phyloP scores from a whole-genome alignment of 352 stramenopile genomes.

The Chrysophaeum taylorii region DNA sequence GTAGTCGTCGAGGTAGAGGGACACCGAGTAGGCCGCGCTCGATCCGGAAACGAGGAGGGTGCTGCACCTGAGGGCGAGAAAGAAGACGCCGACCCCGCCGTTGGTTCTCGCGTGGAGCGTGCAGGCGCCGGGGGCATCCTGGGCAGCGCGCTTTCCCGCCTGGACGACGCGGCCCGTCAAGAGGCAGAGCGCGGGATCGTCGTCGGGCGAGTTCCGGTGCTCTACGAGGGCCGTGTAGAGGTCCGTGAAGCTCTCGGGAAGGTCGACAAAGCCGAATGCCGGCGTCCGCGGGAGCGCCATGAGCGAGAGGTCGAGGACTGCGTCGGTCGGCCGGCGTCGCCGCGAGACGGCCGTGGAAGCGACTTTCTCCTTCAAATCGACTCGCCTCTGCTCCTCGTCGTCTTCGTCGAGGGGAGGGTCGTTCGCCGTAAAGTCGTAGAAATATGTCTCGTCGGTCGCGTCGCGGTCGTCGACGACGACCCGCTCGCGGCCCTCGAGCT shows the following conservation, averaged over 20 bases:
- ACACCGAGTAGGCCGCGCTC: constrained; percentile 55
- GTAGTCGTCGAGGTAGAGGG: constrained; percentile 58
- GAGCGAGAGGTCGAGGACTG: constrained; percentile 5
- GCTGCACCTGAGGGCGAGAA: constrained; percentile 60
- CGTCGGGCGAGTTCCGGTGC: not conserved
- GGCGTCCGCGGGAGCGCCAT: not conserved
- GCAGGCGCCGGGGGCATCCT: constrained; percentile 39
- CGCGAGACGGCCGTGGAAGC: too few relatives aligned
- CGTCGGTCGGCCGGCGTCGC: too few relatives aligned
- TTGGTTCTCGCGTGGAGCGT: constrained; percentile 49
- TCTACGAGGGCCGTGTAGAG: not conserved
- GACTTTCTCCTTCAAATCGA: too few relatives aligned
- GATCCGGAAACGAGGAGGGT: constrained; percentile 60
- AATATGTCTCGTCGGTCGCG: not conserved
- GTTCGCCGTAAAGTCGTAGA: not conserved
- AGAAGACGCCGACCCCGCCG: constrained; percentile 57
- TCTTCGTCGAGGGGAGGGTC: not conserved
- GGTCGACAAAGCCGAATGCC: not conserved
- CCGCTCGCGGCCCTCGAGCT: not conserved
- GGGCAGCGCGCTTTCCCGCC: constrained; percentile 36
- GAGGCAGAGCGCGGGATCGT: constrained; percentile 54
- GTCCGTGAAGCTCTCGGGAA: not conserved
- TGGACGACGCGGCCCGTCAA: constrained; percentile 51
- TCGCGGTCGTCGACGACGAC: not conserved
- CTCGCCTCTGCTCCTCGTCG: not conserved